Conservation (phyloP, 352 stramenopile genomes). For the Phytophthora brassicae region DNA sequence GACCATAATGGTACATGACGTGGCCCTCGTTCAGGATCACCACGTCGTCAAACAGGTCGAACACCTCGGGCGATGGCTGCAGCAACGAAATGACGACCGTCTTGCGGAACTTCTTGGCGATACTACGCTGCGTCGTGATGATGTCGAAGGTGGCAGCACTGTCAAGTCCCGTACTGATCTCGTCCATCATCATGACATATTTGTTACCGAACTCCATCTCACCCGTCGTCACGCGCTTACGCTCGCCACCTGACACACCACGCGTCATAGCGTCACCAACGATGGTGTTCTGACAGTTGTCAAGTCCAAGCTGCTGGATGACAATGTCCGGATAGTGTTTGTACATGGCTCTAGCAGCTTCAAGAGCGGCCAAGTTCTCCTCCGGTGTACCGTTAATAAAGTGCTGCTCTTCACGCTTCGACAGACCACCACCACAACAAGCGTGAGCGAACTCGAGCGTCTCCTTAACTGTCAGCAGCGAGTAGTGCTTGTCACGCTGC, state of each 20-base stretch:
- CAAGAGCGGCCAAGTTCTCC: slow-evolving; percentile 37
- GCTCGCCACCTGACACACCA: slow-evolving; percentile 71
- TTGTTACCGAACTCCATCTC: slow-evolving; percentile 88
- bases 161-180: slow-evolving; percentile 71
- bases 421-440: slow-evolving; percentile 30
- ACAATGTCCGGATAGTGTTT: slow-evolving; percentile 45
- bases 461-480: slow-evolving; percentile 53
- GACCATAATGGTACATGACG: slow-evolving; percentile 88
- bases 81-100: slow-evolving; percentile 80
- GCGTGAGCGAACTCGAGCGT: slow-evolving; percentile 47
- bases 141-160: slow-evolving; percentile 69
- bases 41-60: slow-evolving; percentile 92
- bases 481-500: slow-evolving; percentile 44
- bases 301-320: slow-evolving; percentile 50
- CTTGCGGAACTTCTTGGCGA: slow-evolving; percentile 53
- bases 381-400: slow-evolving; percentile 24
- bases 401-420: slow-evolving; percentile 14
- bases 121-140: slow-evolving; percentile 44
- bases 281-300: slow-evolving; percentile 59
- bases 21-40: slow-evolving; percentile 90
- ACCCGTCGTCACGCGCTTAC: slow-evolving; percentile 73
- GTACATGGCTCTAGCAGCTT: slow-evolving; percentile 28
- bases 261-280: slow-evolving; percentile 64
- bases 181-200: slow-evolving; percentile 82
- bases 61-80: slow-evolving; percentile 92